Percentiles rank a stretch among this genome's conserved stretches.
Evolutionary conservation across 1,284 basidiomycete genomes (phyloP).

Genomic region (Blastosporella zonata): DNA sequence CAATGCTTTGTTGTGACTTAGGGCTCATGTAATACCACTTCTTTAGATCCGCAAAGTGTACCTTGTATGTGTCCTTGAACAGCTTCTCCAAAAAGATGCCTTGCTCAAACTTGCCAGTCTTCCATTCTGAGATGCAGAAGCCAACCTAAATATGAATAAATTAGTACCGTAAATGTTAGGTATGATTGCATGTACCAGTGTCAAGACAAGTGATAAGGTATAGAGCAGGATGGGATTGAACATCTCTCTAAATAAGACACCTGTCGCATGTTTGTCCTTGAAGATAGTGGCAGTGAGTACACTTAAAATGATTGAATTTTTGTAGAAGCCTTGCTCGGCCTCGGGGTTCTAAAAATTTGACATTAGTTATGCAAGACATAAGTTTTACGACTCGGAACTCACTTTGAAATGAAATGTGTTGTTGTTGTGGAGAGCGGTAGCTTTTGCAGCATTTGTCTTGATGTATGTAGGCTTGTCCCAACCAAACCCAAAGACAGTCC

Average conservation of each 20-base stretch:
- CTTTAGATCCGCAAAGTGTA: constrained; percentile 14
- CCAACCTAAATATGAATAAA: constrained; percentile 13
- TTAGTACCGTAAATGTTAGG: background rate
- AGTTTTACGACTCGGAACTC: background rate
- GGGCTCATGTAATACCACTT: constrained; percentile 15
- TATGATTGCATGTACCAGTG: constrained; percentile 8
- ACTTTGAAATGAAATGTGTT: constrained; percentile 12
- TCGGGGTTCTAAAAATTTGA: background rate
- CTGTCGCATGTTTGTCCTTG: constrained; percentile 8
- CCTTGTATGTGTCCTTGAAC: constrained; percentile 8
- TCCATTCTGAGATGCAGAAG: constrained; percentile 20
- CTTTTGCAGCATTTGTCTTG: background rate
- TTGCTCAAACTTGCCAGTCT: constrained; percentile 14
- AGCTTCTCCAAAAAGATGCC: constrained; percentile 16
- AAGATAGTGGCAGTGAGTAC: constrained; percentile 1
- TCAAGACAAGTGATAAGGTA: constrained; percentile 19
- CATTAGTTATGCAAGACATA: background rate
- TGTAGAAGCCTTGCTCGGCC: background rate
- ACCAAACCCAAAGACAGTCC: constrained; percentile 10
- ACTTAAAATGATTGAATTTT: background rate
- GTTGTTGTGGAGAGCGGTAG: constrained; percentile 9
- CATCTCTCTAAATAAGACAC: constrained; percentile 14
- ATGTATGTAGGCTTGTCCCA: constrained; percentile 1
- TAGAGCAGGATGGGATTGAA: constrained; percentile 21
- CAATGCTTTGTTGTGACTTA: background rate